Percentiles rank a stretch among this genome's conserved stretches.
These are phyloP conservation scores for Pseudofabraea citricarpa DNA, from an alignment of 2,329 filamentous ascomycete species.

Conservation along the genomic window DNA sequence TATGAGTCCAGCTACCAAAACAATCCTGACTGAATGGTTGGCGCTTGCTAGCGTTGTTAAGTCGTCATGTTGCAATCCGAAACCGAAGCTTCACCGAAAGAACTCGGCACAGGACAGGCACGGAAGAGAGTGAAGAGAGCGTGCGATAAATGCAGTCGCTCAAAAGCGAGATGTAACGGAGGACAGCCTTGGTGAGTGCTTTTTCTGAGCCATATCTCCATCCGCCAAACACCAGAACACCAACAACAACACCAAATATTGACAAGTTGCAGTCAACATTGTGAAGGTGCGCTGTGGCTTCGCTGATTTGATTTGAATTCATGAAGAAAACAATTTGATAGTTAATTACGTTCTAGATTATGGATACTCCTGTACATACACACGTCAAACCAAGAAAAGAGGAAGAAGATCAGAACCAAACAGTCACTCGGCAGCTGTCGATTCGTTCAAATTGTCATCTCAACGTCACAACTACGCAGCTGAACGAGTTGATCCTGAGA, in stretches of 20 bases:
- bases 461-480: not conserved
- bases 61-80: not conserved
- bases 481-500: not conserved
- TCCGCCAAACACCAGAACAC: not conserved
- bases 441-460: not conserved
- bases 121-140: slow-evolving; percentile 26
- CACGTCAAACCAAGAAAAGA: not conserved
- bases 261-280: not conserved
- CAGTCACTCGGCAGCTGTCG: not conserved
- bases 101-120: not conserved
- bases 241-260: not conserved
- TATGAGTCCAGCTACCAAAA: too few relatives aligned
- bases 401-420: not conserved
- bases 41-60: too few relatives aligned
- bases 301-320: slow-evolving; percentile 5
- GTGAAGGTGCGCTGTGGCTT: not conserved
- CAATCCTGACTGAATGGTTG: too few relatives aligned
- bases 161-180: slow-evolving; percentile 39
- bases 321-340: not conserved
- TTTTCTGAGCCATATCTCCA: too few relatives aligned
- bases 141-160: slow-evolving; percentile 34
- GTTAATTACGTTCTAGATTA: slow-evolving; percentile 1
- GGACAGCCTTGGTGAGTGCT: slow-evolving; percentile 35
- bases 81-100: not conserved
- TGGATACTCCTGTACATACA: slow-evolving; percentile 3